Evolutionary conservation across 306 rosid genomes (phyloP), one percentile per base, ranked within the genome.

Genomic region (Pueraria montana): DNA sequence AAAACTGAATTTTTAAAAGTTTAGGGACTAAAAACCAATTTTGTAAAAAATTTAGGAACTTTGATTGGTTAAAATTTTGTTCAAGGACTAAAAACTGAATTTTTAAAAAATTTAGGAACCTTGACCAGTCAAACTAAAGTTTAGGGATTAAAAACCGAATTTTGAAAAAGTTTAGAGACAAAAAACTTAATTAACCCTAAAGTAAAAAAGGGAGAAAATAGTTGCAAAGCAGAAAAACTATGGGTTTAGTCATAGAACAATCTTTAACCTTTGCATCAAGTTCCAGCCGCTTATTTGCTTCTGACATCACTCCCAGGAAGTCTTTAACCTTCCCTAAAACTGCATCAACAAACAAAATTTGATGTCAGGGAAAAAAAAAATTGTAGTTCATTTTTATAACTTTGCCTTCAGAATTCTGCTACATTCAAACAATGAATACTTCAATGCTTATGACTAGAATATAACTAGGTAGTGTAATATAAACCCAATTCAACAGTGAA

Each of bases 251-350:
- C 20, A 71, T 38, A 68, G 82, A 56, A 67, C 66, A 64, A 84
- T 26, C 18, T 73, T 80, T 62, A 88, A 95, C 97, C 99, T 93
- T 89, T 43, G 92, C 92, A 87, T 89, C 88, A 59, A 71, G 67
- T 80, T 87, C 80, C 81, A 95, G 76, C 80, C 16, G 84, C 43
- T 85, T 82, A 86, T 95, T 95, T 61, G 97, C 92, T 94, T 94
- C 92, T 72, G 94, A 89, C 58, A 92, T 86, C 49, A 92, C 88
- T 82, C 93, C 95, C 76, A 94, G 78, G 74, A 94, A 94, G 78
- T 92, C 83, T 65, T 84, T 83, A 78, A 83, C 81, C 79, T 76
- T 80, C 23, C 85, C 83, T 20, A 87, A 26, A 71, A 87, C 89
- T 87, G 77, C 74, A 83, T 38, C 49, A 76, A 46, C 34, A 64